These are phyloP conservation scores for Monilinia vaccinii-corymbosi DNA, from an alignment of 2,329 filamentous ascomycete species.

Conservation along the genomic window DNA sequence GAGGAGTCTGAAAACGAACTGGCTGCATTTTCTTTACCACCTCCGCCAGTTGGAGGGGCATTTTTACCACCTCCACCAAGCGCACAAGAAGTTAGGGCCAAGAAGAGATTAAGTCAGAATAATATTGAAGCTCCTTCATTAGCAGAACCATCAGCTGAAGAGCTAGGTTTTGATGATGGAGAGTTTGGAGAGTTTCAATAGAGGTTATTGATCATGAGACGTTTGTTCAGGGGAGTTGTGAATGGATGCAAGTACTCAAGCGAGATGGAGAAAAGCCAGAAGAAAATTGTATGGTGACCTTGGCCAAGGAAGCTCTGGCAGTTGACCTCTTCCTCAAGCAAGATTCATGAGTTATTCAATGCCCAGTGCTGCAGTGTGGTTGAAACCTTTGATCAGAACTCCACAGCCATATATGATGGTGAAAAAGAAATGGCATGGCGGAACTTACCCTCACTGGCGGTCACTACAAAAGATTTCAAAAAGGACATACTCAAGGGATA, in stretches of 20 bases:
- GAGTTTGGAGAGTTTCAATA: slow-evolving; percentile 72
- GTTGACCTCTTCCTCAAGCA: background rate
- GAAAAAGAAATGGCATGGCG: background rate
- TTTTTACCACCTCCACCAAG: slow-evolving; percentile 60
- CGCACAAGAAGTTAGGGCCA: slow-evolving; percentile 50
- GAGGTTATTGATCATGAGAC: background rate
- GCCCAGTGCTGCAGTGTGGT: background rate
- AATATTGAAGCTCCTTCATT: slow-evolving; percentile 31
- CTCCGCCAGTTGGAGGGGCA: slow-evolving; percentile 40
- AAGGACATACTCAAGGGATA: background rate
- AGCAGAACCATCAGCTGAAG: slow-evolving; percentile 37
- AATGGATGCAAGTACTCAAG: background rate
- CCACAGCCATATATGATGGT: background rate
- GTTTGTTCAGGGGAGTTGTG: background rate
- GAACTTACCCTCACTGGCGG: background rate
- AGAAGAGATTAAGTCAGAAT: slow-evolving; percentile 45
- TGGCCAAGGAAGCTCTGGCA: background rate
- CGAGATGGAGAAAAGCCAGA: background rate
- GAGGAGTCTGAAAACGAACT: slow-evolving; percentile 21
- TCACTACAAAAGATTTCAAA: background rate
- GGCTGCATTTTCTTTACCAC: slow-evolving; percentile 58
- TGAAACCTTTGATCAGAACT: too few relatives aligned
- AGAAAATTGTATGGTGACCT: too few relatives aligned
- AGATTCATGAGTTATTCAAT: background rate
- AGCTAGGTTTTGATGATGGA: slow-evolving; percentile 77